A percentile compares a stretch with the other conserved stretches of the same genome.
Evolutionary conservation across 164 flowering plant genomes (phyloP).

Genomic region (Chimonanthus salicifolius): DNA sequence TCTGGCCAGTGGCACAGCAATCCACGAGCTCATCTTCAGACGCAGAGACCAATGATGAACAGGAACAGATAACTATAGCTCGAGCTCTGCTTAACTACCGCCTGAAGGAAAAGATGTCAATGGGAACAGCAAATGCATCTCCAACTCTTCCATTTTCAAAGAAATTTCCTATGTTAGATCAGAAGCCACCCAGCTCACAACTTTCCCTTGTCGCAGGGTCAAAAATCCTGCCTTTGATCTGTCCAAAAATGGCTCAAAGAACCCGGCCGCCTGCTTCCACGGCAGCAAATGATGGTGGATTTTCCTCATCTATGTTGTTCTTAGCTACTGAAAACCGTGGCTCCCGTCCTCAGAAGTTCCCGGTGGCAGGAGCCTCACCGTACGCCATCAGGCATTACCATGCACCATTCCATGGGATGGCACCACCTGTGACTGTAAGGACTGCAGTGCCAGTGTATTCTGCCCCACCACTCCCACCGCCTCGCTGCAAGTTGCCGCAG

Average conservation of each 20-base stretch:
- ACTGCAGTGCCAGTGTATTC: slow-evolving; percentile 75
- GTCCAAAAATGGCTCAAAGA: slow-evolving; percentile 44
- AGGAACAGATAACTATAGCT: slow-evolving; percentile 86
- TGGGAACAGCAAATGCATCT: slow-evolving; percentile 29
- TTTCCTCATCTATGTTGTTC: slow-evolving; percentile 16
- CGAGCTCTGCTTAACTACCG: slow-evolving; percentile 73
- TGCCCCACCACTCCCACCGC: slow-evolving; percentile 57
- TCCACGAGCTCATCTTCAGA: slow-evolving; percentile 59
- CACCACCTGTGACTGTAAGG: slow-evolving; percentile 86
- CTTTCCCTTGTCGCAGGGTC: slow-evolving; percentile 59
- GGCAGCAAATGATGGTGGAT: slow-evolving; percentile 16
- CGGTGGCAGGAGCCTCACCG: slow-evolving; percentile 59
- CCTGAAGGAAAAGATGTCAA: slow-evolving; percentile 57
- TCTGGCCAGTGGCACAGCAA: slow-evolving; percentile 67
- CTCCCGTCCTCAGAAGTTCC: slow-evolving; percentile 43
- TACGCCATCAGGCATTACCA: slow-evolving; percentile 56
- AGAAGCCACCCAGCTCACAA: slow-evolving; percentile 60
- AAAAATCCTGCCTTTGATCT: slow-evolving; percentile 76
- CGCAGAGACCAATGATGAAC: slow-evolving; percentile 66
- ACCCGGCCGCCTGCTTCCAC: slow-evolving; percentile 23
- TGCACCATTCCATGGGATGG: slow-evolving; percentile 51
- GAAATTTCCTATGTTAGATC: slow-evolving; percentile 42
- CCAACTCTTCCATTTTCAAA: slow-evolving; percentile 43
- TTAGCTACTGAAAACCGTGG: slow-evolving; percentile 30
- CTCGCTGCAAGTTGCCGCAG: slow-evolving; percentile 24